phyloP scores from a whole-genome alignment of 2,329 filamentous ascomycete genomes.

The Dactylellina cionopaga region DNA sequence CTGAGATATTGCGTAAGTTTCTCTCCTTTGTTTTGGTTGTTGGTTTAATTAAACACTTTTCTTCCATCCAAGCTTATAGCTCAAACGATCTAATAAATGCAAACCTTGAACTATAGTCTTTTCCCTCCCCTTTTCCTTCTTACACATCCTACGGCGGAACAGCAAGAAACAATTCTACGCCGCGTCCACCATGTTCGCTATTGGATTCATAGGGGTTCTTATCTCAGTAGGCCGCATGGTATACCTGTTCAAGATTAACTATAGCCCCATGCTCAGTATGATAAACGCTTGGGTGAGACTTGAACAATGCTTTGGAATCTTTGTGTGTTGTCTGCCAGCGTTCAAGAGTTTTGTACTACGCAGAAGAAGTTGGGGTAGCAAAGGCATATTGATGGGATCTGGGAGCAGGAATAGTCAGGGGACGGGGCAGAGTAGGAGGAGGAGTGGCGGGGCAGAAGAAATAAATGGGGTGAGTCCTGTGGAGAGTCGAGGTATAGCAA shows the following conservation, averaged over 20 bases:
- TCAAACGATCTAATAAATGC: not conserved
- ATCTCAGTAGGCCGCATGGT: slow-evolving; percentile 15
- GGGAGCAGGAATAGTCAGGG: not conserved
- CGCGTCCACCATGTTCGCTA: slow-evolving; percentile 13
- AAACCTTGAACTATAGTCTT: slow-evolving; percentile 36
- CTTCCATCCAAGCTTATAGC: not conserved
- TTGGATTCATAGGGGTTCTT: slow-evolving; percentile 29
- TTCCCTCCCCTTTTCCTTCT: slow-evolving; percentile 19
- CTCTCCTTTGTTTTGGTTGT: not conserved
- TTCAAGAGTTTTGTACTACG: slow-evolving; percentile 15
- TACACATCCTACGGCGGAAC: slow-evolving; percentile 15
- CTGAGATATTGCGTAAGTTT: slow-evolving; percentile 24
- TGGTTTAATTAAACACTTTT: not conserved
- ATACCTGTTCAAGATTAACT: not conserved
- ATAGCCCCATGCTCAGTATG: slow-evolving; percentile 4
- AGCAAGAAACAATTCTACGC: slow-evolving; percentile 35
- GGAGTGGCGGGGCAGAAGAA: not conserved
- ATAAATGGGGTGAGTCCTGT: not conserved
- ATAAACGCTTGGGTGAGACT: slow-evolving; percentile 9
- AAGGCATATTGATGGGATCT: not conserved
- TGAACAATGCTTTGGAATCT: slow-evolving; percentile 30
- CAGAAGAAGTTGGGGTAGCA: not conserved
- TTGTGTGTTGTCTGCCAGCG: slow-evolving; percentile 38
- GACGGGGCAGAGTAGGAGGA: slow-evolving; percentile 2
- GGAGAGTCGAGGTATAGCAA: slow-evolving; percentile 1